Evolutionary conservation across 1,139 yeast species (phyloP).

Genomic region (Candida freyschussii): DNA sequence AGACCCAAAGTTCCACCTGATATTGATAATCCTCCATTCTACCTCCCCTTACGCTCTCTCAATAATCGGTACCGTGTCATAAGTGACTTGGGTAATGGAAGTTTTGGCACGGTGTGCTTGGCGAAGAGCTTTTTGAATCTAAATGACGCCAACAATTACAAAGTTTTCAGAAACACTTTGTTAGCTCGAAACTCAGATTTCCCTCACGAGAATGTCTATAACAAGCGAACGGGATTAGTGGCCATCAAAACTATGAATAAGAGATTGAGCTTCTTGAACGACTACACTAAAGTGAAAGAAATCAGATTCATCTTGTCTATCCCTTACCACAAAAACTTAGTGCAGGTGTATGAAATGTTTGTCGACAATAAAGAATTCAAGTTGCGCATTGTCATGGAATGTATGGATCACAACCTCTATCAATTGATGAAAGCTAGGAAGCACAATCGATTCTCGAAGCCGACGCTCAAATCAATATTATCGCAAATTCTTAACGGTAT

Average conservation of each 20-base stretch:
- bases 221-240: constrained; percentile 45
- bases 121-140: constrained; percentile 41
- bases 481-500: constrained; percentile 72
- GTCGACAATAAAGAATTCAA: constrained; percentile 54
- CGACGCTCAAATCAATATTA: constrained; percentile 60
- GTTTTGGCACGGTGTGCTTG: constrained; percentile 69
- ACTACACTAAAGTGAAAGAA: constrained; percentile 68
- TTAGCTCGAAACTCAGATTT: constrained; percentile 32
- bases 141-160: constrained; percentile 19
- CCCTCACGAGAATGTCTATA: constrained; percentile 27
- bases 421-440: constrained; percentile 63
- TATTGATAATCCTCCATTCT: constrained; percentile 32
- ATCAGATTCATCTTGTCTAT: constrained; percentile 64
- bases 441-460: constrained; percentile 45
- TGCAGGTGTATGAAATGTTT: constrained; percentile 74
- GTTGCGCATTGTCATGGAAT: constrained; percentile 84
- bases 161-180: constrained; percentile 37
- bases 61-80: constrained; percentile 45
- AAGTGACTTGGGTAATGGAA: constrained; percentile 63
- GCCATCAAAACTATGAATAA: constrained; percentile 82
- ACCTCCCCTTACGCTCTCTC: constrained; percentile 41
- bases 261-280: constrained; percentile 43
- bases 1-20: constrained; percentile 29
- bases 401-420: constrained; percentile 75
- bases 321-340: constrained; percentile 67